Evolutionary conservation across 805 yeast genomes (phyloP).

Genomic region (Pichia californica): DNA sequence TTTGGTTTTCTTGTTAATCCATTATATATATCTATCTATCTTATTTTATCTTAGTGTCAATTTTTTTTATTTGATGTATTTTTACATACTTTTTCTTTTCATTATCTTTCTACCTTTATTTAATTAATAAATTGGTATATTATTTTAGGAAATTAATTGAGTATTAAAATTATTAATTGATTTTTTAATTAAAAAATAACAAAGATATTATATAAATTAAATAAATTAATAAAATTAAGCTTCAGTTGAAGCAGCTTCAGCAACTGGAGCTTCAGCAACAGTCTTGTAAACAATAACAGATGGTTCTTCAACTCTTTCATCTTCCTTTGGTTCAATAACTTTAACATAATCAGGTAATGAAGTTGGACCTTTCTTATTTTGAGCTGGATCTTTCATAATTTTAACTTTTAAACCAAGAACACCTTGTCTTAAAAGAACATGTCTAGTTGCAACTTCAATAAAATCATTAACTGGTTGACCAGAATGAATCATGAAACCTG

Average conservation of each 20-base stretch:
- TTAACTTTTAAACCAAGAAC: constrained; percentile 99
- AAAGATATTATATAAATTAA: background rate
- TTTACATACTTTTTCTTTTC: too few species aligned
- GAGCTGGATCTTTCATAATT: constrained; percentile 98
- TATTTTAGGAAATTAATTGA: too few species aligned
- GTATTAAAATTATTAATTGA: too few species aligned
- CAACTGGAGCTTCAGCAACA: constrained; percentile 29
- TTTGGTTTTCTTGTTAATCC: too few species aligned
- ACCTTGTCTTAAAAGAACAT: constrained; percentile 99
- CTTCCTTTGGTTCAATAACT: constrained; percentile 93
- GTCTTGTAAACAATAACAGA: constrained; percentile 65
- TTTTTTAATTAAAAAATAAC: background rate
- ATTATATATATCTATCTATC: too few species aligned
- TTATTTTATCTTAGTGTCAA: too few species aligned
- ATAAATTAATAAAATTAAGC: constrained; percentile 13
- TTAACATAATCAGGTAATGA: constrained; percentile 93
- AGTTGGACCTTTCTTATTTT: constrained; percentile 77
- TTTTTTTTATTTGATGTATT: too few species aligned
- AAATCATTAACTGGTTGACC: constrained; percentile 99
- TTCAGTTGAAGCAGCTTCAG: constrained; percentile 27
- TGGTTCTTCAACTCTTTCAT: constrained; percentile 73
- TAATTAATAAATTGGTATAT: too few species aligned
- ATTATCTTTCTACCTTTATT: too few species aligned
- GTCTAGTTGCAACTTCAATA: constrained; percentile 98
- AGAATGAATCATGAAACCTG: constrained; percentile 99